Evolutionary conservation across 2,329 filamentous ascomycete species (phyloP), one percentile per base, ranked within the genome.

Genomic region (Hypoxylon sp.): DNA sequence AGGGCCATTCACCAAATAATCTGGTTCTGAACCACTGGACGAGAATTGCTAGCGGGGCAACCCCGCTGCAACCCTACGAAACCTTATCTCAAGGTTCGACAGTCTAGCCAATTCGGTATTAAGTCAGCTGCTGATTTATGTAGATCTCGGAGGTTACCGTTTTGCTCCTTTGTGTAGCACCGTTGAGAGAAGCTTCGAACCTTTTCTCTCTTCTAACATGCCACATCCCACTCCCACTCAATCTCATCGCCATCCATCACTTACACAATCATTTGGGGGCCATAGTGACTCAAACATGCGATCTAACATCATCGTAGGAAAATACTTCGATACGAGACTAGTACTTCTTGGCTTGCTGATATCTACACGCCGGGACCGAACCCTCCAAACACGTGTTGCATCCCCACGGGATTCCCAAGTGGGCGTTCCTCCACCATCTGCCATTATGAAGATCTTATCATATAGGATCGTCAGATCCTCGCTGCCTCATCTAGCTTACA

Each of bases 11-110:
- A 62, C 46, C 46, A 36, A 52, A 52, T 49, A 55, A 43, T 21
- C 57, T 17, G 38, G 38, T 21, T 43, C 38, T 43, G 38, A n/a
- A n/a, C 38, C 17, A 21, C 38, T 43, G 28, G 34, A 53, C 21
- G 2, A 34, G 49, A 64, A 43, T 46, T 48, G 36, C 46, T 55
- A 36, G 36, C 19, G 57, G 60, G 51, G 32, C 32, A 41, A 65
- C 60, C 63, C 67, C 57, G 46, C 67, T 59, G 60, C 51, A 68
- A 68, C 68, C 61, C 65, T 65, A 61, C 48, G 55, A 56, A 70
- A 70, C 65, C 55, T 70, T 70, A 70, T 65, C 65, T 70, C 13
- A 56, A 53, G 38, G 28, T 46, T 52, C 23, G 14, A 23, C 4
- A 58, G 55, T 46, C 60, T 66, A 69, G 46, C 63, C 49, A 17